Evolutionary conservation across 1,284 basidiomycete genomes (phyloP), one percentile per base, ranked within the genome.

Genomic region (Trichosporon ovoides): DNA sequence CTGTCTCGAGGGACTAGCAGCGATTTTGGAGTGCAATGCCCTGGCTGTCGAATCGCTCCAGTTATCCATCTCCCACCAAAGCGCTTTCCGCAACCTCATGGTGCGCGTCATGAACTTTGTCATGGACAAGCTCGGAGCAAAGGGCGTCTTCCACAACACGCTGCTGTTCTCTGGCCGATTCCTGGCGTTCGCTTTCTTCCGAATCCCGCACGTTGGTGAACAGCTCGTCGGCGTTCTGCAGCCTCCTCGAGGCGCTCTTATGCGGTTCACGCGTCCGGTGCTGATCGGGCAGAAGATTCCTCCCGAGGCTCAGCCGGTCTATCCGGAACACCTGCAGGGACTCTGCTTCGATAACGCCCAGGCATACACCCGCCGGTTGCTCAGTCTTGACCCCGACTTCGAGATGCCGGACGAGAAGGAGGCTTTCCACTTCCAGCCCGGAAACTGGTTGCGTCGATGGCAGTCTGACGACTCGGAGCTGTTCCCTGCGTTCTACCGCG

Each of bases 61-160:
- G 22, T 57, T 59, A 4, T 75, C 75, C 22, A 60, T 60, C 1
- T 71, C 65, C 2, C 69, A 75, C 54, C 65, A 69, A 37, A 62
- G 58, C 3, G 70, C 70, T 6, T 80, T 79, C 67, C 72, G 73
- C 19, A 60, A 69, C 28, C 64, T 78, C 50, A 74, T 81, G 67
- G 70, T 80, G 22, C 66, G 65, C 49, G 70, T 80, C 24, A 72
- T 81, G 68, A 72, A 63, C 14, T 81, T 80, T 61, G 80, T 80
- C 3, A 77, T 81, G 68, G 76, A 77, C 38, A 81, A 81, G 68
- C 72, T 81, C 0, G 80, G 80, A 9, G 79, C 79, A 19, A 80
- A 81, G 65, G 80, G 80, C 54, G 80, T 81, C 12, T 81, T 80
- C 68, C 80, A 81, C 60, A 81, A 81, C 63, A 81, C 79, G 6